Evolutionary conservation across 1,139 yeast species (phyloP), one percentile per base, ranked within the genome.

Genomic region (Saccharomycopsis crataegensis): DNA sequence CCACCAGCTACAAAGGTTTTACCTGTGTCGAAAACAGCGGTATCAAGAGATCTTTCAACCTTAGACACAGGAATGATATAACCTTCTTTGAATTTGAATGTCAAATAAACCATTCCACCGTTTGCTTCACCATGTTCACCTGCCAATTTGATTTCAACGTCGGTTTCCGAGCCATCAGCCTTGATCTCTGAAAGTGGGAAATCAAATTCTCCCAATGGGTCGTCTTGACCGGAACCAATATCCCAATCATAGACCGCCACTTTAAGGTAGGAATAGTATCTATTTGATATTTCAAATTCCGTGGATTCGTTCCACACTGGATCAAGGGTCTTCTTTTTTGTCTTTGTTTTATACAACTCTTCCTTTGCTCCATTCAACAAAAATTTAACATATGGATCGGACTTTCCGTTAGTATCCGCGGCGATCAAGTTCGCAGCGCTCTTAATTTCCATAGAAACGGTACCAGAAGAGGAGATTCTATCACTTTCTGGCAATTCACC

Each of bases 371-470:
- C 83, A 65, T 88, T 80, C 64, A 89, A 69, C 62, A 70, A 79
- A 57, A 88, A 76, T 63, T 82, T 78, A 56, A 83, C 76, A 65
- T 82, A 93, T 58, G 99, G 99, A 69, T 93, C 99, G 8, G 96
- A 88, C 66, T 85, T 86, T 53, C 98, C 98, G 61, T 86, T 84
- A 33, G 88, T 74, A 68, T 93, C 99, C 32, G 93, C 94, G 12
- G 96, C 76, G 50, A 85, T 79, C 59, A 94, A 76, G 52, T 79
- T 79, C n/a, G 76, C 76, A 2, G 94, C 98, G 54, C 75, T 75
- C 50, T 82, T 61, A 12, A 87, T 76, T 42, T 77, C 79, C 38
- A 90, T 75, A n/a, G 76, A 74, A 59, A 91, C 70, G 38, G 72
- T 73, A 67, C 99, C 99, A 59, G 83, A 76, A 66, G 90, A 87